These are phyloP conservation scores for Fusarium temperatum DNA, from an alignment of 2,329 filamentous ascomycete species.

Conservation along the genomic window DNA sequence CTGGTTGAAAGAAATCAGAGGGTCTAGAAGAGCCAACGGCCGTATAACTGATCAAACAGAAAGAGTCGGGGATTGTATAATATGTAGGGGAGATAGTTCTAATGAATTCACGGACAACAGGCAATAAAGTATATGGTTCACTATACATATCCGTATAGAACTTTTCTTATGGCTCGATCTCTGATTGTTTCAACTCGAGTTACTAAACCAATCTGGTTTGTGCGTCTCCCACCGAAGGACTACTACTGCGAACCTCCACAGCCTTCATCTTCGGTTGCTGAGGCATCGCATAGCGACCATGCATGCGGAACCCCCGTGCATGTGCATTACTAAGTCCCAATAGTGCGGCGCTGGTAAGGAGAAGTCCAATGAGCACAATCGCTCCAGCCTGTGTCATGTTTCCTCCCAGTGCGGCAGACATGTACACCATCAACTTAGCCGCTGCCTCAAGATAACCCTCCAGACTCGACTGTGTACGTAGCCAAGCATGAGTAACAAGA, in stretches of 20 bases:
- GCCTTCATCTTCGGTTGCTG: slow-evolving; percentile 15
- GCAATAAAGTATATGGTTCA: slow-evolving; percentile 9
- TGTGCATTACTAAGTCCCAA: slow-evolving; percentile 64
- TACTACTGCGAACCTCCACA: neutral
- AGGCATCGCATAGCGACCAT: slow-evolving; percentile 56
- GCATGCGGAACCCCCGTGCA: slow-evolving; percentile 58
- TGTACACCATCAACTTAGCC: slow-evolving; percentile 66
- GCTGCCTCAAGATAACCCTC: slow-evolving; percentile 62
- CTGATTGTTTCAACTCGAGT: neutral
- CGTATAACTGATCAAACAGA: neutral
- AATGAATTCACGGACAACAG: slow-evolving; percentile 26
- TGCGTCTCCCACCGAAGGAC: neutral
- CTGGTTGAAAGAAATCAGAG: neutral
- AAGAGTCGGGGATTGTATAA: slow-evolving; percentile 32
- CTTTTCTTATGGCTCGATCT: neutral
- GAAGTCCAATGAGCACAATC: slow-evolving; percentile 59
- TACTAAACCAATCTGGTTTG: neutral
- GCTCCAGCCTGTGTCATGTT: slow-evolving; percentile 64
- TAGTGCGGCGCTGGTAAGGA: slow-evolving; percentile 62
- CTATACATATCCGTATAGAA: neutral
- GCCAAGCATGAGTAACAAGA: slow-evolving; percentile 66
- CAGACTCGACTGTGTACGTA: slow-evolving; percentile 59
- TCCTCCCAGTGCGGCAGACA: slow-evolving; percentile 63
- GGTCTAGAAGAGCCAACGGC: neutral
- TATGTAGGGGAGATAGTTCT: slow-evolving; percentile 7